Evolutionary conservation across 352 stramenopile species (phyloP), one percentile per base, ranked within the genome.

Genomic region (Phytopythium boreale): DNA sequence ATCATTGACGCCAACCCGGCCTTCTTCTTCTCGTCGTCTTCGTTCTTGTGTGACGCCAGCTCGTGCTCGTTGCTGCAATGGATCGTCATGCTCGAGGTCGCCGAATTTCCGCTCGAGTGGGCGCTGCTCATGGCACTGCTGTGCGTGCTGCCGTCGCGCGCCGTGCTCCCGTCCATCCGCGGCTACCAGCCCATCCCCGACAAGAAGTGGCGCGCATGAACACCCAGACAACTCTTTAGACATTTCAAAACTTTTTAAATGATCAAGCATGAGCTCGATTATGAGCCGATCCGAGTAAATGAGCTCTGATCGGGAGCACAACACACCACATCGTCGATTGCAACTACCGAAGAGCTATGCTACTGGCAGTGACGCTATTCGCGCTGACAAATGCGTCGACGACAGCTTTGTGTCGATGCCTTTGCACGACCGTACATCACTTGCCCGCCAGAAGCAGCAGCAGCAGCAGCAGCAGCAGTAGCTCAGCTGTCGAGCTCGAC

Each of bases 81-180:
- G 80, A 61, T 87, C 22, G 76, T 89, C 34, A 71, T 87, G 74
- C 59, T 87, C 41, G 77, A 89, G 65, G 76, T 86, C 50, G 59
- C 78, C 46, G 76, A 86, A 69, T 87, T 89, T 60, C 80, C 77
- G 7, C 66, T 86, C 59, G 80, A 89, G 60, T 87, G 76, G 80
- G 66, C 69, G 37, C 69, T 89, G 67, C 69, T 89, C 27, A 77
- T 89, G 71, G 70, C 70, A 49, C 64, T 87, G 50, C 69, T 89
- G 7, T 87, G 74, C 14, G 80, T 89, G n/a, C 59, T 89, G 31
- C 80, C 80, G 8, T 74, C 80, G 1, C 73, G 77, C 8, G 75
- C 76, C n/a, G 67, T 77, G 34, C 61, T 89, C 12, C 80, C 77
- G 19, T 74, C 78, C 20, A 87, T 89, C 62, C 72, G 76, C 41